Base-by-base conservation (phyloP, 495 filamentous ascomycete species). In the Aspergillus cavernicola region DNA sequence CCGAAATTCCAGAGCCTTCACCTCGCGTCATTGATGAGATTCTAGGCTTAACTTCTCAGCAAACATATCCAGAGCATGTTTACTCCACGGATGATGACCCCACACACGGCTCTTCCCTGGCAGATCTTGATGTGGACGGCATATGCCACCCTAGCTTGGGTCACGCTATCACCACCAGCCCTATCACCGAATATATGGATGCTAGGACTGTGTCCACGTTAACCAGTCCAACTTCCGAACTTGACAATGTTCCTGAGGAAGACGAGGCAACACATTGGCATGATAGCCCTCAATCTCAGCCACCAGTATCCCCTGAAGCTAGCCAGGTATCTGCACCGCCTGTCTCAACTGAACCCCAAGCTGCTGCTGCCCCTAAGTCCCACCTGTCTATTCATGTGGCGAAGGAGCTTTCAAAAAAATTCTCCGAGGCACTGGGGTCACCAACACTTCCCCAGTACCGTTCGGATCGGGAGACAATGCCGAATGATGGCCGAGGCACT, bases 201-300 rank as follows among this genome's bases (percentile, higher is more conserved):
- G 64, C 74, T 23, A 61, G 81, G 44, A 64, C 77, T 20, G 65
- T 69, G 50, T 71, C 76, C 59, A 49, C 56, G n/a, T 38, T 59
- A 10, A 55, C 60, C 32, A 73, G 53, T 45, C 68, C 68, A 36
- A 59, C 71, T 4, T 73, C 72, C 19, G 70, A 80, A 20, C 63
- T 90, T 24, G 75, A 83, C 32, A 77, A 90, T 53, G 87, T 93
- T 10, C 83, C 85, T 3, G 88, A 95, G 64, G 89, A 92, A 60
- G 88, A 91, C 37, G 67, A 72, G 59, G 56, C 56, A 9, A 69
- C 66, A 7, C 61, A 64, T 22, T 55, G 64, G 55, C 68, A 66
- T 56, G 61, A 67, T 23, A 70, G 63, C 38, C 61, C 67, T 0
- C 58, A 63, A 13, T 49, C 41, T 45, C 52, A 38, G 60, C 13